Base-by-base conservation (phyloP, 1,284 basidiomycete genomes). In the Leccinum angustisporum region DNA sequence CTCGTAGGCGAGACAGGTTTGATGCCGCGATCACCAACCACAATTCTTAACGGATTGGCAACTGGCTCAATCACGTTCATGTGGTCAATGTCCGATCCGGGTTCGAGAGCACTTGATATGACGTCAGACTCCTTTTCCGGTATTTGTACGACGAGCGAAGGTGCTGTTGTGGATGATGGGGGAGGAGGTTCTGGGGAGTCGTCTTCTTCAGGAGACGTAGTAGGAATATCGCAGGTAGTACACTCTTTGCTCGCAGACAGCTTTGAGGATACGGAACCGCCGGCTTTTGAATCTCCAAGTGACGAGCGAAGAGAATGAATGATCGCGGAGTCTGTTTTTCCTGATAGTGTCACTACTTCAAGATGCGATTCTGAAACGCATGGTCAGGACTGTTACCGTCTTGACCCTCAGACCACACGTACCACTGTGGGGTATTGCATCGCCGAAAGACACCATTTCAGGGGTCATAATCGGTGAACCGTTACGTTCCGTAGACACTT, bases 11-110 rank as follows among this genome's bases (percentile, higher is more conserved):
- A 56, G 50, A 54, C 34, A 46, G 66, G 61, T 46, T 61, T 18
- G 9, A 63, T 57, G 33, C 71, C 70, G 48, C 74, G 74, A 55
- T 76, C 74, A 64, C 68, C 68, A 60, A 75, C 68, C 58, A 76
- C 72, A n/a, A 74, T 68, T 63, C 57, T 73, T 21, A 68, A 61
- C 21, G 72, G 64, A 55, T 46, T 61, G 50, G 57, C 10, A 52
- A 38, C 59, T 57, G 59, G 60, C 16, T 64, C 60, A 40, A 61
- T 62, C 57, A 48, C 43, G 40, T 70, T 62, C 58, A 33, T 57
- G 53, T 34, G 61, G 52, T 59, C 59, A 55, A 65, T 34, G 53
- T 61, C 59, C 31, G 58, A 57, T 52, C 60, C 38, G 4, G 61
- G 48, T 48, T 60, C 63, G 48, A 50, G 53, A 51, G 57, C 51